These are phyloP conservation scores for Corynascus novoguineensis DNA, from an alignment of 495 filamentous ascomycete species.

Conservation along the genomic window DNA sequence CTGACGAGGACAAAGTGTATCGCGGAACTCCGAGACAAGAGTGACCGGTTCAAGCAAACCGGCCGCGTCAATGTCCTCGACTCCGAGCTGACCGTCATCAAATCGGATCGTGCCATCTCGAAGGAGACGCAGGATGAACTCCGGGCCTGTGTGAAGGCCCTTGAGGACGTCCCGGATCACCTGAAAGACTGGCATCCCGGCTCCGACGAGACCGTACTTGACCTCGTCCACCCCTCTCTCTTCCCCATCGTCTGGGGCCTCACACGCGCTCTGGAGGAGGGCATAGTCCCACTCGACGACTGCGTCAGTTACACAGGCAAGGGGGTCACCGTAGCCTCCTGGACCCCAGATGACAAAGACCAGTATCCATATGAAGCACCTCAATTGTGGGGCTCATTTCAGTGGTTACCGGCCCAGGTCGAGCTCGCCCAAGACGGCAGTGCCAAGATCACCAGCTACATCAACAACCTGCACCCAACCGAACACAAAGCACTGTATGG, in stretches of 20 bases:
- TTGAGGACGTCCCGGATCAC: slow-evolving; percentile 43
- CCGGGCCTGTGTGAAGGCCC: slow-evolving; percentile 11
- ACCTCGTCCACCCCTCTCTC: slow-evolving; percentile 58
- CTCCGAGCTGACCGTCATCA: slow-evolving; percentile 25
- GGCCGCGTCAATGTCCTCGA: slow-evolving; percentile 31
- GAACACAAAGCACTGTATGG: slow-evolving; percentile 45
- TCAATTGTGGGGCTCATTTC: slow-evolving; percentile 35
- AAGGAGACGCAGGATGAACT: slow-evolving; percentile 18
- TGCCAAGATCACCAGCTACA: slow-evolving; percentile 61
- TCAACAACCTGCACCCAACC: slow-evolving; percentile 57
- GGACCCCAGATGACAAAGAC: not conserved
- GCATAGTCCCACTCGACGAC: slow-evolving; percentile 36
- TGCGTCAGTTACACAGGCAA: slow-evolving; percentile 38
- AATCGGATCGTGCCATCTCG: slow-evolving; percentile 27
- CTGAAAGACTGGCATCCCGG: slow-evolving; percentile 56
- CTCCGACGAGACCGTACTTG: slow-evolving; percentile 50
- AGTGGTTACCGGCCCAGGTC: slow-evolving; percentile 58
- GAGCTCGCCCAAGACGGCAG: slow-evolving; percentile 38
- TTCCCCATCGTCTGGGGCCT: slow-evolving; percentile 55
- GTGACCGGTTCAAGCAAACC: slow-evolving; percentile 24
- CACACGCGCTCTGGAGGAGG: slow-evolving; percentile 39
- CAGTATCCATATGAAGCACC: not conserved
- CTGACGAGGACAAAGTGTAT: slow-evolving; percentile 37
- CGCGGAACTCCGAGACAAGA: slow-evolving; percentile 47
- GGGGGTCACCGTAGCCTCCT: slow-evolving; percentile 27